Percentiles rank a stretch among this genome's conserved stretches.
Evolutionary conservation across 768 basidiomycete genomes (phyloP).

Genomic region (Mycena crocata): DNA sequence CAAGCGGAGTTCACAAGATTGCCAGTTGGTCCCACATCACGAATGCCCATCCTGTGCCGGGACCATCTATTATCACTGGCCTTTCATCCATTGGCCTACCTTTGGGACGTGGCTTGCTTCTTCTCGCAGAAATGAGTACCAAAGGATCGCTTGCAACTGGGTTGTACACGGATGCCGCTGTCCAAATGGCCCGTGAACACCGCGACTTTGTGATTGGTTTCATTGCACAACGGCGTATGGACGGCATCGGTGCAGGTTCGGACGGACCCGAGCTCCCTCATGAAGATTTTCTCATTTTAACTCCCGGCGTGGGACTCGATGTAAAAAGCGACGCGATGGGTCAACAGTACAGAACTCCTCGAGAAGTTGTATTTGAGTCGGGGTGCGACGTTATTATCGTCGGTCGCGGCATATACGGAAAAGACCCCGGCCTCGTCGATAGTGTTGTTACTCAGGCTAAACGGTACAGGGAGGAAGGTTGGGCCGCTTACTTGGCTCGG

Average conservation of each 20-base stretch:
- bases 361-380: slow-evolving; percentile 80
- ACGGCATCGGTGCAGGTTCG: slow-evolving; percentile 62
- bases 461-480: slow-evolving; percentile 86
- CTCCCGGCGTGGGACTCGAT: slow-evolving; percentile 93
- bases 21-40: slow-evolving; percentile 97
- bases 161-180: slow-evolving; percentile 83
- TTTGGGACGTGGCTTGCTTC: slow-evolving; percentile 84
- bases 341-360: slow-evolving; percentile 94
- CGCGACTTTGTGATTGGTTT: slow-evolving; percentile 96
- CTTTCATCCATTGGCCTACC: slow-evolving; percentile 89
- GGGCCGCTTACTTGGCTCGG: slow-evolving; percentile 88
- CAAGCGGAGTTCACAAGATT: slow-evolving; percentile 92
- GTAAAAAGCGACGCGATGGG: slow-evolving; percentile 86
- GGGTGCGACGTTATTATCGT: slow-evolving; percentile 98
- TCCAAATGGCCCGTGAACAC: slow-evolving; percentile 86
- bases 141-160: slow-evolving; percentile 87
- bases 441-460: slow-evolving; percentile 76
- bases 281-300: slow-evolving; percentile 91
- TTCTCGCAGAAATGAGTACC: slow-evolving; percentile 97
- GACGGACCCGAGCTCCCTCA: slow-evolving; percentile 48
- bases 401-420: slow-evolving; percentile 92
- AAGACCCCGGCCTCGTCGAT: slow-evolving; percentile 56
- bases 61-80: slow-evolving; percentile 94
- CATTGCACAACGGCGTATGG: slow-evolving; percentile 90
- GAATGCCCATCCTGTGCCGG: slow-evolving; percentile 96